phyloP scores from a whole-genome alignment of 164 flowering plant genomes.

The Tetrastigma voinierianum region DNA sequence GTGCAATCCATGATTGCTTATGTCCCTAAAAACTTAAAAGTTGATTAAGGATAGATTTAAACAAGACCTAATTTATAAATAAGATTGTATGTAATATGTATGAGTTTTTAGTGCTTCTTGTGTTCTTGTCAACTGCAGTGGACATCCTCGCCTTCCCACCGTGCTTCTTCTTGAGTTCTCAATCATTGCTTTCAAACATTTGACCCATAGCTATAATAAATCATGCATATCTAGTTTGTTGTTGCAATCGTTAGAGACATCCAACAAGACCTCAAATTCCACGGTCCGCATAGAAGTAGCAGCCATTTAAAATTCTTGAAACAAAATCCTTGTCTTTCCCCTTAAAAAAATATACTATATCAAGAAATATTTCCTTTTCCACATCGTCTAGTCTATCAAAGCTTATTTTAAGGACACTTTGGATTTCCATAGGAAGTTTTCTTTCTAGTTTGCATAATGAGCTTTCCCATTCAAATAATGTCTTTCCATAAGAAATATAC shows the following conservation, averaged over 20 bases:
- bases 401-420: too few species aligned
- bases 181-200: not conserved
- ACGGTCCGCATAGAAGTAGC: not conserved
- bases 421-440: too few species aligned
- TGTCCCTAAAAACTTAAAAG: too few species aligned
- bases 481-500: constrained; percentile 1
- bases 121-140: not conserved
- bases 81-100: too few species aligned
- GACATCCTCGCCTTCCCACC: not conserved
- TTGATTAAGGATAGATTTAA: too few species aligned
- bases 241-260: not conserved
- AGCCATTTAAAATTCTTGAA: not conserved
- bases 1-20: too few species aligned
- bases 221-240: not conserved
- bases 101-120: too few species aligned
- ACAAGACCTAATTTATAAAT: too few species aligned
- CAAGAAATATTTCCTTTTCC: too few species aligned
- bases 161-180: constrained; percentile 1
- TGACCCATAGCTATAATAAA: not conserved
- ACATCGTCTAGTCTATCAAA: too few species aligned
- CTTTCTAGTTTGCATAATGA: too few species aligned
- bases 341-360: too few species aligned
- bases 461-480: not conserved
- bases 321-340: constrained; percentile 8
- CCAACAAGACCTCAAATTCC: not conserved